Evolutionary conservation across 192 early-diverging fungal genomes (phyloP), one percentile per base, ranked within the genome.

Genomic region (Ambispora gerdemannii): DNA sequence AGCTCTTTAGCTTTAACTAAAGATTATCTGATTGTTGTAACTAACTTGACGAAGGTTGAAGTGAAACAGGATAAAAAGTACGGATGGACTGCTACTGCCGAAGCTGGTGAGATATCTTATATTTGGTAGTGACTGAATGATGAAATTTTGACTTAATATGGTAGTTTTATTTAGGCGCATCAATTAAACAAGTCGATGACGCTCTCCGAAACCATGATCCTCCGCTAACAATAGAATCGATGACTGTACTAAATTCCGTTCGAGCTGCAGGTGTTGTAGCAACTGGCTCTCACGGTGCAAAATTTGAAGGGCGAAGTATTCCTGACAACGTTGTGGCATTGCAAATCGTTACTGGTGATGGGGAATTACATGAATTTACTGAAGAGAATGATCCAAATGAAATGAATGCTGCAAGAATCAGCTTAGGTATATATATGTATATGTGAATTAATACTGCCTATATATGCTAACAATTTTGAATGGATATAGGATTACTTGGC

Each of bases 401-500:
- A 33, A 72, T 72, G 71, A 25, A 35, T 7, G 71, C 71, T 32
- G 71, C 71, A 15, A 47, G 71, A 24, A 15, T 72, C 4, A 72
- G 24, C 35, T 52, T 72, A 28, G 71, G 71, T 72, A 72, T n/a
- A n/a, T n/a, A n/a, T n/a, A n/a, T n/a, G n/a, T n/a, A n/a, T n/a
- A n/a, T n/a, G n/a, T n/a, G n/a, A n/a, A n/a, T n/a, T n/a, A n/a
- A n/a, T n/a, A n/a, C n/a, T n/a, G n/a, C n/a, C n/a, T n/a, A n/a
- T n/a, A n/a, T n/a, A n/a, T n/a, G n/a, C n/a, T n/a, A n/a, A n/a
- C n/a, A n/a, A n/a, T n/a, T n/a, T n/a, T n/a, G n/a, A n/a, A n/a
- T n/a, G n/a, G n/a, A n/a, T n/a, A n/a, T n/a, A 72, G 78, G 78
- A 30, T 63, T 80, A 1, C 55, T 80, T 0, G 78, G 76, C 1